Evolutionary conservation across 768 basidiomycete genomes (phyloP).

Genomic region (Kwoniella heveanensis): DNA sequence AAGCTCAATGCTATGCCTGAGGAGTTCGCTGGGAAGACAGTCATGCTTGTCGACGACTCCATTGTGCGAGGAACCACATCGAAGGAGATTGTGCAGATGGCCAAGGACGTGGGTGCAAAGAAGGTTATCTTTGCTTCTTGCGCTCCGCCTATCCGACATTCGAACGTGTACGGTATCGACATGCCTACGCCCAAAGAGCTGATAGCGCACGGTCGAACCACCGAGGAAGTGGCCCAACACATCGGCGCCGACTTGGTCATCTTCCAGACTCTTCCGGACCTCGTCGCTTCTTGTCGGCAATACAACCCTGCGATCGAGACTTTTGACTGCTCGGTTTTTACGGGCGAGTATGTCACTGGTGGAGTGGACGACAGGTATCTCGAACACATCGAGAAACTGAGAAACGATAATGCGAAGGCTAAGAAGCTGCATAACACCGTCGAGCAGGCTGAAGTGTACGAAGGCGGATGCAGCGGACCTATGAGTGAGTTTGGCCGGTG

Average conservation of each 20-base stretch:
- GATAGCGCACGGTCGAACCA: conserved; percentile 77
- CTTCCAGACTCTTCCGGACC: conserved; percentile 88
- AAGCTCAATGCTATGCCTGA: conserved; percentile 99
- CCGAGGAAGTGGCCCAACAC: conserved; percentile 69
- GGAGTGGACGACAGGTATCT: conserved; percentile 84
- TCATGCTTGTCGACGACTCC: conserved; percentile 95
- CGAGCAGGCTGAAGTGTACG: conserved; percentile 41
- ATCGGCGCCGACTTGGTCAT: conserved; percentile 96
- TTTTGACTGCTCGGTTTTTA: conserved; percentile 98
- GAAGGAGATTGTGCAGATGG: conserved; percentile 98
- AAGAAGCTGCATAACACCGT: conserved; percentile 56
- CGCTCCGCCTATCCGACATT: conserved; percentile 91
- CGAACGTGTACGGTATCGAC: conserved; percentile 98
- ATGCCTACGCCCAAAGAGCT: conserved; percentile 96
- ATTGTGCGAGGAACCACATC: conserved; percentile 98
- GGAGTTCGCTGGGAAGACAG: conserved; percentile 88
- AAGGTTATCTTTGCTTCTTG: conserved; percentile 95
- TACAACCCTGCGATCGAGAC: conserved; percentile 73
- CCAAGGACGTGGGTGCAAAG: conserved; percentile 95
- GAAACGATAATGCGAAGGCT: conserved; percentile 78
- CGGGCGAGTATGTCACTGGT: conserved; percentile 94
- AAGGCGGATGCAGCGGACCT: conserved; percentile 53
- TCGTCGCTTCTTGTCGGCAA: conserved; percentile 79
- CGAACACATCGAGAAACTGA: conserved; percentile 68
- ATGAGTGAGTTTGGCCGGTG: conserved; percentile 51